These are phyloP conservation scores for Alternaria brassicae DNA, from an alignment of 2,329 filamentous ascomycete genomes.

Conservation along the genomic window DNA sequence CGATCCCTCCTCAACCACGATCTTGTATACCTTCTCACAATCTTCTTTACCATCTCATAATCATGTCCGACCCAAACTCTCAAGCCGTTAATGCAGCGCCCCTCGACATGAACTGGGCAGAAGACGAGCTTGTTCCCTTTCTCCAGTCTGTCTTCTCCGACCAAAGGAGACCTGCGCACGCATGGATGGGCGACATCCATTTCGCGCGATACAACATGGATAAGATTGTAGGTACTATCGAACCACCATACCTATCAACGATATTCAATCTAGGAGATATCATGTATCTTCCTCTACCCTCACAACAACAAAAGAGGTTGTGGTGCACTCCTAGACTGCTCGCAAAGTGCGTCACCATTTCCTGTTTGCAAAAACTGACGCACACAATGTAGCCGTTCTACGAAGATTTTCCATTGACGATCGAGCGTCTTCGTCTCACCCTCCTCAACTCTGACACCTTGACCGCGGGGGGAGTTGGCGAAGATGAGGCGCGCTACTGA, in stretches of 20 bases:
- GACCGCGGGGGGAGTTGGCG: not conserved
- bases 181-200: constrained; percentile 1
- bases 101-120: constrained; percentile 8
- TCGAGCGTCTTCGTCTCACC: constrained; percentile 16
- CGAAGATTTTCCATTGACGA: constrained; percentile 16
- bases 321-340: not conserved
- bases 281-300: not conserved
- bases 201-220: not conserved
- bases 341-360: not conserved
- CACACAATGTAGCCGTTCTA: constrained; percentile 5
- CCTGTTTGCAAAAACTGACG: not conserved
- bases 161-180: not conserved
- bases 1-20: not conserved
- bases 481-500: not conserved
- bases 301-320: not conserved
- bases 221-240: constrained; percentile 6
- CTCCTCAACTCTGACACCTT: constrained; percentile 9
- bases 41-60: not conserved
- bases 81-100: not conserved
- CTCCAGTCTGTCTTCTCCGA: not conserved
- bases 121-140: constrained; percentile 13
- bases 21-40: not conserved
- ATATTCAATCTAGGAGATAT: not conserved
- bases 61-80: not conserved
- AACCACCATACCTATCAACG: not conserved